Conservation (phyloP, 2,329 filamentous ascomycete species). For the Nothophaeocryptopus gaeumannii region DNA sequence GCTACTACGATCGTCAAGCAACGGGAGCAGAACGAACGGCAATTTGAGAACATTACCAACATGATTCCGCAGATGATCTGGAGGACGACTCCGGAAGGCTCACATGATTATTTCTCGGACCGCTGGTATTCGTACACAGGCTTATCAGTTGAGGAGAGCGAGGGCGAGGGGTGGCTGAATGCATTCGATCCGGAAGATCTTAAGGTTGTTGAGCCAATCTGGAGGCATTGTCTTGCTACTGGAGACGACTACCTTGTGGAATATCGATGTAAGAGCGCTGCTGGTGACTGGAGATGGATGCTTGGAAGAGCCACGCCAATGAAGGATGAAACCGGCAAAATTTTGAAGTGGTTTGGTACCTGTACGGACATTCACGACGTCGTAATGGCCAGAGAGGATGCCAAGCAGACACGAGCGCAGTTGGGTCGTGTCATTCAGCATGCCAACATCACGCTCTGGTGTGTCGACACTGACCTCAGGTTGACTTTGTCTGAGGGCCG, state of each 20-base stretch:
- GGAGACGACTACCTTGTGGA: constrained; percentile 69
- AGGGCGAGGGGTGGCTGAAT: constrained; percentile 61
- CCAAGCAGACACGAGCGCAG: constrained; percentile 66
- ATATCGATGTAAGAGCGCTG: constrained; percentile 64
- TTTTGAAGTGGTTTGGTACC: constrained; percentile 78
- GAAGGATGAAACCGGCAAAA: constrained; percentile 62
- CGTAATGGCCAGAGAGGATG: constrained; percentile 64
- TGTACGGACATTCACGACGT: constrained; percentile 77
- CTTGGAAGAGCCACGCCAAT: constrained; percentile 67
- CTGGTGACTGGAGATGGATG: constrained; percentile 77
- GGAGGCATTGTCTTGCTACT: constrained; percentile 62
- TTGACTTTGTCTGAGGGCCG: constrained; percentile 69
- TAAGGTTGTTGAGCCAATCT: constrained; percentile 52
- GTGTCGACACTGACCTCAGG: constrained; percentile 60
- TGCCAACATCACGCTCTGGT: constrained; percentile 72
- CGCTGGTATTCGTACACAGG: constrained; percentile 81
- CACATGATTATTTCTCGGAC: constrained; percentile 68
- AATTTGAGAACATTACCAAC: constrained; percentile 74
- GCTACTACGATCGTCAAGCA: constrained; percentile 67
- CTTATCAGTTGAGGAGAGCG: constrained; percentile 58
- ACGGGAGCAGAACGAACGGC: constrained; percentile 66
- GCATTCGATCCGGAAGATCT: constrained; percentile 71
- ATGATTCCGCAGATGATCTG: constrained; percentile 61
- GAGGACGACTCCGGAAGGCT: constrained; percentile 64
- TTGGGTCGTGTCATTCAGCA: constrained; percentile 71